These are phyloP conservation scores for Trichoderma koningii DNA, from an alignment of 2,329 filamentous ascomycete species.

Conservation along the genomic window DNA sequence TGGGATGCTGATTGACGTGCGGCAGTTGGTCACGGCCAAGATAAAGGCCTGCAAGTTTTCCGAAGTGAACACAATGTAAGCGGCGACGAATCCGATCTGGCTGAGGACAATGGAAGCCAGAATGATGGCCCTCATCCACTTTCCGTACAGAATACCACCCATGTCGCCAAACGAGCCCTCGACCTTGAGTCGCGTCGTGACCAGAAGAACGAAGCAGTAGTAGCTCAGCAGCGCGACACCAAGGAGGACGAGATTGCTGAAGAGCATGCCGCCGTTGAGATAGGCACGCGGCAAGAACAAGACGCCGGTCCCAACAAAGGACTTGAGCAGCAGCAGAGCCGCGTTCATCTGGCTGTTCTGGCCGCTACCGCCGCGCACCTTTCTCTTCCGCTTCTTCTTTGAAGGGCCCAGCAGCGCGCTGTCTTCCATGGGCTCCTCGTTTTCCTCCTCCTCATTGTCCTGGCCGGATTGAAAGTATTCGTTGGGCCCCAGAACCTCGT, in stretches of 20 bases:
- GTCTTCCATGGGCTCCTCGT: conserved; percentile 83
- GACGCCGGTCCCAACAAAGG: conserved; percentile 95
- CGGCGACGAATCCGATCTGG: conserved; percentile 91
- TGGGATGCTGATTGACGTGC: conserved; percentile 80
- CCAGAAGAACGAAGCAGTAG: conserved; percentile 94
- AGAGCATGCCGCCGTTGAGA: conserved; percentile 95
- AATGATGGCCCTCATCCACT: conserved; percentile 85
- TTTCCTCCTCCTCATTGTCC: conserved; percentile 63
- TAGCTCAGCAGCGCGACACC: conserved; percentile 85
- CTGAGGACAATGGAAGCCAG: conserved; percentile 90
- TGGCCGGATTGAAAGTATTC: conserved; percentile 88
- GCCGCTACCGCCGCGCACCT: conserved; percentile 70
- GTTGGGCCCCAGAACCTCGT: conserved; percentile 81
- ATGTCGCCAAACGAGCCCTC: conserved; percentile 98
- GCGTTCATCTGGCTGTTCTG: conserved; percentile 79
- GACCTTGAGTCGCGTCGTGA: conserved; percentile 80
- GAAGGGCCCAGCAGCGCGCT: conserved; percentile 80
- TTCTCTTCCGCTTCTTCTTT: conserved; percentile 72
- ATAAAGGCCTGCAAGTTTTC: conserved; percentile 96
- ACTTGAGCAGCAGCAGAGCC: conserved; percentile 86
- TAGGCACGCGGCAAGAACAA: conserved; percentile 91
- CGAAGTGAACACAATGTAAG: conserved; percentile 95
- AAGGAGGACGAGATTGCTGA: conserved; percentile 89
- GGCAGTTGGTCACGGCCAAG: conserved; percentile 85
- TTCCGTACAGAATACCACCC: conserved; percentile 86